Conservation (phyloP, 306 rosid genomes). For the Rosa lucieae region DNA sequence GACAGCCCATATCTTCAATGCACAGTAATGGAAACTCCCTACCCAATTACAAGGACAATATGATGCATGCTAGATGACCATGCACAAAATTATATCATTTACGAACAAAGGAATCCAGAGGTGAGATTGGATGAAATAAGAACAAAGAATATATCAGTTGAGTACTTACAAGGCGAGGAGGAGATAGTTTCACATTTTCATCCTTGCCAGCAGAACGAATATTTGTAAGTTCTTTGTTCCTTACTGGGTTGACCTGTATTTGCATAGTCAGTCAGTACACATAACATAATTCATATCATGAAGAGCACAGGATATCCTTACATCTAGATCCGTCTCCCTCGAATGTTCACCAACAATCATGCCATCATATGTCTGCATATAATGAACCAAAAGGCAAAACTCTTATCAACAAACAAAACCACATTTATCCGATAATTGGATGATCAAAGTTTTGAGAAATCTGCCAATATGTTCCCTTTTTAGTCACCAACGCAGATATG, state of each 20-base stretch:
- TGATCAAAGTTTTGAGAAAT: not conserved
- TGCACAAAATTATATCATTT: not conserved
- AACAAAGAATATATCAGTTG: constrained; percentile 18
- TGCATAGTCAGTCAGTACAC: constrained; percentile 25
- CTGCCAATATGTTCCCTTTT: not conserved
- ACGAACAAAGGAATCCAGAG: not conserved
- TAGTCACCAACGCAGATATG: not conserved
- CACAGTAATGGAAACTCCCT: not conserved
- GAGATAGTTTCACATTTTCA: constrained; percentile 83
- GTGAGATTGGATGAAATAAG: not conserved
- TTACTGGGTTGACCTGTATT: constrained; percentile 82
- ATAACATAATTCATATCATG: constrained; percentile 14
- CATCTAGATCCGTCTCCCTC: constrained; percentile 89
- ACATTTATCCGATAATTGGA: not conserved
- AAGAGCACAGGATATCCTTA: constrained; percentile 38
- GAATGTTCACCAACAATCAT: constrained; percentile 97
- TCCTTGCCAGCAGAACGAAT: constrained; percentile 77
- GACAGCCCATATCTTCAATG: not conserved
- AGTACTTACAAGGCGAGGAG: constrained; percentile 90
- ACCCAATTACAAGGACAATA: not conserved
- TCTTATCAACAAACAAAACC: not conserved
- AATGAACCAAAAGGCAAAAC: constrained; percentile 24
- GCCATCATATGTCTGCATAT: constrained; percentile 87
- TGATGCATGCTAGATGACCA: not conserved
- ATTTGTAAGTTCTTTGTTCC: constrained; percentile 72